Conservation (phyloP, 1,284 basidiomycete genomes). For the Microbotryomycetes sp. region DNA sequence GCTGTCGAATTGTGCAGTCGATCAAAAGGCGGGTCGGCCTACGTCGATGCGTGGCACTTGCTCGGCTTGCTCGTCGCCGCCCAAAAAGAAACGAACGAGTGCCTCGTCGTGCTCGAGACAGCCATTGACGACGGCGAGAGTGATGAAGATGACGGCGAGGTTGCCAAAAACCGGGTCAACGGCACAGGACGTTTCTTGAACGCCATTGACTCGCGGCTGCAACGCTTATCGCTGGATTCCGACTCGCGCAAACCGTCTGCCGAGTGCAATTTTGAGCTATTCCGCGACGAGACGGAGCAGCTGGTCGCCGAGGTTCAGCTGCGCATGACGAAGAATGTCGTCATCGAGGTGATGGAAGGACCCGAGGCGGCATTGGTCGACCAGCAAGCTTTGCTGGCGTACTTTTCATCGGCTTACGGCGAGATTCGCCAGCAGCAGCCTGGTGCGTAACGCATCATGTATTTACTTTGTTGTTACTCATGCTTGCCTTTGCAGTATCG, state of each 20-base stretch:
- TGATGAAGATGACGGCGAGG: slow-evolving; percentile 13
- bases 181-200: background rate
- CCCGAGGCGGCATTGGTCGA: slow-evolving; percentile 72
- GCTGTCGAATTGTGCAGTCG: slow-evolving; percentile 42
- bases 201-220: slow-evolving; percentile 23
- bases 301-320: slow-evolving; percentile 77
- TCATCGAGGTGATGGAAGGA: slow-evolving; percentile 78
- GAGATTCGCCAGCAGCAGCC: slow-evolving; percentile 11
- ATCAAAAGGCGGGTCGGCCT: slow-evolving; percentile 53
- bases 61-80: slow-evolving; percentile 75
- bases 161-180: background rate
- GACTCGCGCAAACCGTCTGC: slow-evolving; percentile 44
- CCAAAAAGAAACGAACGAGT: slow-evolving; percentile 71
- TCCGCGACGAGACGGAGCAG: slow-evolving; percentile 53
- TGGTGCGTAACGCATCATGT: too few species aligned
- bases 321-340: slow-evolving; percentile 74
- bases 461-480: background rate
- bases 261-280: slow-evolving; percentile 51
- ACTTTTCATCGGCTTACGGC: slow-evolving; percentile 49
- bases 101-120: slow-evolving; percentile 66
- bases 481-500: background rate
- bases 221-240: slow-evolving; percentile 28
- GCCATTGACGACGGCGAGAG: slow-evolving; percentile 49
- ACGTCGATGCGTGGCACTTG: slow-evolving; percentile 74
- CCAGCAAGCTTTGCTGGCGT: slow-evolving; percentile 80